Evolutionary conservation across 169 alveolate genomes (phyloP), one percentile per base, ranked within the genome.

Genomic region (Eimeria maxima): DNA sequence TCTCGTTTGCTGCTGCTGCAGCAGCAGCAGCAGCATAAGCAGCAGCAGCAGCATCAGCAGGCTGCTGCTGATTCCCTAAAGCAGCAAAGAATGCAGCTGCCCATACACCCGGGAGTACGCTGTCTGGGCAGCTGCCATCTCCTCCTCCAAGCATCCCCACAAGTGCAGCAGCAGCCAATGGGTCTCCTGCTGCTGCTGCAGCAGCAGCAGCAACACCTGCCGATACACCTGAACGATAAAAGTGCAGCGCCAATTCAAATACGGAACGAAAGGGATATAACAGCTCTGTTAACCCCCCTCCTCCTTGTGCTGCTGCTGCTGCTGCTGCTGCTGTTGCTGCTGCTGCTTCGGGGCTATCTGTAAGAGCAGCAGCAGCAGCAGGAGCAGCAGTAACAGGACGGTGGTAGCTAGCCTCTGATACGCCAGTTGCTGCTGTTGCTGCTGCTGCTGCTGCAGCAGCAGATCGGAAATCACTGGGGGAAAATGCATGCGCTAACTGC

Each of bases 231-330:
- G 81, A 71, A 71, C 81, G 81, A 38, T 71, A 71, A 71, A 71
- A 71, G 81, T 71, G 81, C 81, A 71, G 81, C 81, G 81, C 81
- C 81, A 71, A 24, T 45, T 71, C 81, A 71, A 71, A 71, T 10
- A 71, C 81, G 4, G 81, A 71, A 29, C 81, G 81, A 71, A 71
- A 71, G 3, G 81, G 81, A 71, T 71, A 71, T 45, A 71, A 24
- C 81, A 71, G 45, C 81, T 71, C 81, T 14, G 47, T 27, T 22
- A 22, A 11, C 6, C 78, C 16, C 44, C 78, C 78, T 16, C 20
- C 29, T 6, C 29, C 20, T n/a, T n/a, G 78, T 6, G 5, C 8
- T 67, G 78, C 78, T n/a, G 44, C 78, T 22, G 38, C 78, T n/a
- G n/a, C n/a, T n/a, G n/a, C 78, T 16, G 6, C 29, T 6, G 44